These are phyloP conservation scores for Cornus kousa DNA, from an alignment of 148 eudicot genomes.

Conservation along the genomic window DNA sequence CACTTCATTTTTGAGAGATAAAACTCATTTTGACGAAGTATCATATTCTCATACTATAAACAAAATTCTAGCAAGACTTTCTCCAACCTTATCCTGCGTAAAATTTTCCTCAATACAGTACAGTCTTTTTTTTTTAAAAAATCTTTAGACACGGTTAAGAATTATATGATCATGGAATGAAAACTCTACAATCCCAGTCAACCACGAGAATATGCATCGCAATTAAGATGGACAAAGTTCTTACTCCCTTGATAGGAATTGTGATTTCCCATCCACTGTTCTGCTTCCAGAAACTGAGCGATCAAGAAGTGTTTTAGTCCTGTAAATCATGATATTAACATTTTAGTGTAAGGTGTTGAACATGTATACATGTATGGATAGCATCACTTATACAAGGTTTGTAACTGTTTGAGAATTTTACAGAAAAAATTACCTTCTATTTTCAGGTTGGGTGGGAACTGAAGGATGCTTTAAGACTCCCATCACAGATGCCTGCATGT, in stretches of 20 bases:
- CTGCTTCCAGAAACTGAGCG: slow-evolving; percentile 33
- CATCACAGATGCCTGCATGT: slow-evolving; percentile 47
- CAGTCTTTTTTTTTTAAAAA: neutral
- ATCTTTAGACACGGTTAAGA: neutral
- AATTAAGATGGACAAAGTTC: slow-evolving; percentile 1
- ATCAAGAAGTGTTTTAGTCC: slow-evolving; percentile 19
- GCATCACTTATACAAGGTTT: neutral
- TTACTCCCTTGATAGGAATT: slow-evolving; percentile 38
- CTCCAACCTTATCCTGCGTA: neutral
- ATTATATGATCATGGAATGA: neutral
- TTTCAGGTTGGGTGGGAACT: slow-evolving; percentile 39
- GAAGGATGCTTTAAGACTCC: slow-evolving; percentile 29
- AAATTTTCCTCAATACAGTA: neutral
- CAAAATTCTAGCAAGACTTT: neutral
- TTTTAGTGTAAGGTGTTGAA: neutral
- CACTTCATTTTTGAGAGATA: neutral
- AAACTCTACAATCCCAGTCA: neutral
- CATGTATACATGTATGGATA: neutral
- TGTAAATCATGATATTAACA: slow-evolving; percentile 18
- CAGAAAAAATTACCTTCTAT: slow-evolving; percentile 33
- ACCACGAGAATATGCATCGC: neutral
- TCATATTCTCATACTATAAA: too few species aligned
- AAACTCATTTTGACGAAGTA: too few species aligned
- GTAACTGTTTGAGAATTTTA: neutral
- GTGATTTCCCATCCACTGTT: slow-evolving; percentile 34